These are phyloP conservation scores for Aureococcus anophagefferens DNA, from an alignment of 108 stramenopile genomes.

Conservation along the genomic window DNA sequence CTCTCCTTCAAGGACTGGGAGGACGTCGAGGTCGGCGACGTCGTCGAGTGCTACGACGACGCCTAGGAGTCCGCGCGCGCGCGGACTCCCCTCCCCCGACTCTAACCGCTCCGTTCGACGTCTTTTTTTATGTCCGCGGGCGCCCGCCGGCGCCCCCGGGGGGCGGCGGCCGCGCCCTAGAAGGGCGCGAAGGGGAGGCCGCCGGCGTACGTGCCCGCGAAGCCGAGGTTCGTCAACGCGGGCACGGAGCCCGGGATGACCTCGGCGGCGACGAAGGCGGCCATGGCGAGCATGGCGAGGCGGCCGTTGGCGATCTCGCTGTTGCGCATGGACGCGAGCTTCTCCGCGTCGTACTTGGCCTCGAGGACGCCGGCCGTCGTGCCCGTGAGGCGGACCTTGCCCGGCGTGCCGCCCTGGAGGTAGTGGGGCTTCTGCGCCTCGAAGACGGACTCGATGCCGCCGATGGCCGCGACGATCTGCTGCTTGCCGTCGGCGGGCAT, in stretches of 20 bases:
- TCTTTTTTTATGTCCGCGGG: too few relatives aligned
- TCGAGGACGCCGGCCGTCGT: too few relatives aligned
- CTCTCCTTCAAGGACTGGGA: conserved; percentile 78
- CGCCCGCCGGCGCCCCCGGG: too few relatives aligned
- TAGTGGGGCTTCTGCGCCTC: conserved; percentile 62
- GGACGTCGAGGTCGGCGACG: conserved; percentile 78
- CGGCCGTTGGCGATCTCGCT: conserved; percentile 67
- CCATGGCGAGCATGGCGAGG: conserved; percentile 63
- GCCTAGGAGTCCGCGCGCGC: too few relatives aligned
- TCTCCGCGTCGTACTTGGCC: conserved; percentile 24
- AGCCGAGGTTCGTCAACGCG: conserved; percentile 27
- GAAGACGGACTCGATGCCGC: conserved; percentile 56
- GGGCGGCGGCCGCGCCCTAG: too few relatives aligned
- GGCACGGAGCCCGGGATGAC: conserved; percentile 65
- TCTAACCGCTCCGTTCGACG: too few relatives aligned
- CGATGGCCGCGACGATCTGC: conserved; percentile 66
- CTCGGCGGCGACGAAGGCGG: conserved; percentile 54
- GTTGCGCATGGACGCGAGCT: conserved; percentile 48
- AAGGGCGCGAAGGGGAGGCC: too few relatives aligned
- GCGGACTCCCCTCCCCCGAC: too few relatives aligned
- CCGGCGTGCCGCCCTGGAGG: conserved; percentile 59
- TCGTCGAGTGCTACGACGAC: conserved; percentile 93
- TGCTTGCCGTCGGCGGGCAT: conserved; percentile 63
- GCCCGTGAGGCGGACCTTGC: too few relatives aligned
- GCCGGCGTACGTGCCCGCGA: too few relatives aligned